A percentile compares a stretch with the other conserved stretches of the same genome.
phyloP scores from a whole-genome alignment of 164 flowering plant genomes.

The Vitis rotundifolia region DNA sequence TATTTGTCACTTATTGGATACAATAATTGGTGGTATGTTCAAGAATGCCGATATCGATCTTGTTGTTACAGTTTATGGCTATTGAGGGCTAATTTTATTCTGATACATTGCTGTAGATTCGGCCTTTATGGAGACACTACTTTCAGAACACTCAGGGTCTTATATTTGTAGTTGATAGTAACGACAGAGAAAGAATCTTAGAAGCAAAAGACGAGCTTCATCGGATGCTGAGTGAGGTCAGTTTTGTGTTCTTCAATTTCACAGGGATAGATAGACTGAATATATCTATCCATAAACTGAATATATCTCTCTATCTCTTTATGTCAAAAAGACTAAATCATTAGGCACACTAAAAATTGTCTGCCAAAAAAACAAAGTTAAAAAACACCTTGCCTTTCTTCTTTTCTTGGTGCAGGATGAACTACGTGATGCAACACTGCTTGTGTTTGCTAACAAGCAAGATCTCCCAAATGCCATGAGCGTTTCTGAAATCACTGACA shows the following conservation, averaged over 20 bases:
- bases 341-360: too few relatives aligned
- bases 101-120: slow-evolving; percentile 20
- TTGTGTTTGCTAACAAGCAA: slow-evolving; percentile 58
- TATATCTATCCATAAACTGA: too few relatives aligned
- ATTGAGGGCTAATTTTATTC: neutral
- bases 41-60: neutral
- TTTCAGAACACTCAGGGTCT: slow-evolving; percentile 44
- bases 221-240: slow-evolving; percentile 44
- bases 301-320: too few relatives aligned
- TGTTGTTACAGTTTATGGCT: neutral
- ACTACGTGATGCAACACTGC: slow-evolving; percentile 37
- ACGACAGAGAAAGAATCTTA: slow-evolving; percentile 33
- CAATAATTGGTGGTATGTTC: neutral
- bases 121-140: slow-evolving; percentile 50
- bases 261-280: too few relatives aligned
- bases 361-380: too few relatives aligned
- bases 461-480: slow-evolving; percentile 52
- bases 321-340: too few relatives aligned
- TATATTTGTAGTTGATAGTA: slow-evolving; percentile 49
- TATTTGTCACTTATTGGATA: neutral
- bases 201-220: slow-evolving; percentile 50
- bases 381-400: too few relatives aligned
- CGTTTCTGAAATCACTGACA: slow-evolving; percentile 50
- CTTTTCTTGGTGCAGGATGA: slow-evolving; percentile 33
- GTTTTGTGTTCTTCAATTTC: neutral